Percentiles rank a stretch among this genome's conserved stretches.
phyloP scores from a whole-genome alignment of 306 rosid genomes.

The Dalbergia cochinchinensis region DNA sequence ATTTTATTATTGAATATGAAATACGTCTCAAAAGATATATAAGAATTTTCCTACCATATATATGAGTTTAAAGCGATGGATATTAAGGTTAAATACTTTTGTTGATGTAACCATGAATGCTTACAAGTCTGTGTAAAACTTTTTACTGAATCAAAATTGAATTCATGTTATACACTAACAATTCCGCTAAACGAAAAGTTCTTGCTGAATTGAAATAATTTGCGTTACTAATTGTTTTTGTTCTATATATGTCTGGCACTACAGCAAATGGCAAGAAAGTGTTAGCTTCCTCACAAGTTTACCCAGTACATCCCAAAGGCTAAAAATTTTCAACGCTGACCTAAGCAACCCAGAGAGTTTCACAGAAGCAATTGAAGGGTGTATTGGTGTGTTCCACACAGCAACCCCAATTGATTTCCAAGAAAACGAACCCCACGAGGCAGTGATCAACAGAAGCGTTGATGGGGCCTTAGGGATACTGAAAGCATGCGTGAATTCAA shows the following conservation, averaged over 20 bases:
- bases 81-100: too few species aligned
- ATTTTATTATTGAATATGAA: too few species aligned
- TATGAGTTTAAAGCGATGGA: too few species aligned
- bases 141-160: too few species aligned
- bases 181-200: too few species aligned
- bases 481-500: constrained; percentile 52
- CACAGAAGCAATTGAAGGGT: constrained; percentile 58
- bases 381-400: constrained; percentile 65
- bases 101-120: too few species aligned
- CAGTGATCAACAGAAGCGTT: constrained; percentile 53
- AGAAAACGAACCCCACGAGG: constrained; percentile 53
- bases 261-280: constrained; percentile 38
- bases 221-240: neutral
- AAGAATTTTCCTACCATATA: too few species aligned
- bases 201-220: too few species aligned
- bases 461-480: constrained; percentile 68
- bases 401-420: constrained; percentile 50
- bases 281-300: constrained; percentile 58
- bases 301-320: constrained; percentile 61
- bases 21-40: too few species aligned
- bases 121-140: too few species aligned
- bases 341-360: constrained; percentile 64
- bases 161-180: too few species aligned
- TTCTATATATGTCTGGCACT: too few species aligned
- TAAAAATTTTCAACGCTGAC: constrained; percentile 60